These are phyloP conservation scores for Trichocomaceae sp. DNA, from an alignment of 2,329 filamentous ascomycete genomes.

Conservation along the genomic window DNA sequence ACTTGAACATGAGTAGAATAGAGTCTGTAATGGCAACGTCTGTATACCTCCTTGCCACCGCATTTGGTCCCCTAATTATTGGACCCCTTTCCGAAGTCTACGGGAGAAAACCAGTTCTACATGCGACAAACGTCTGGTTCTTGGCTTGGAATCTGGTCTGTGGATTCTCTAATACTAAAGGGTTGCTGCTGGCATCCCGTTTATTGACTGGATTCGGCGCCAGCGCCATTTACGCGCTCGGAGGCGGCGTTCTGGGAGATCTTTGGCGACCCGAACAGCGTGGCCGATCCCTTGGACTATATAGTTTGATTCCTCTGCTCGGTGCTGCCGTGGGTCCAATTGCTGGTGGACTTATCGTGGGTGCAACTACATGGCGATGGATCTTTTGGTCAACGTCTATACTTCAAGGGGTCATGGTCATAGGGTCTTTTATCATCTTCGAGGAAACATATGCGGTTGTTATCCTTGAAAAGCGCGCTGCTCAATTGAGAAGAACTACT, in stretches of 20 bases:
- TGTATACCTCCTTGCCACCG: constrained; percentile 42
- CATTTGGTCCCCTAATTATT: constrained; percentile 39
- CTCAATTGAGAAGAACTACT: constrained; percentile 35
- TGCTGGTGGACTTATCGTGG: constrained; percentile 53
- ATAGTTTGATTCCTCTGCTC: constrained; percentile 44
- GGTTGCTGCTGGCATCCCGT: constrained; percentile 43
- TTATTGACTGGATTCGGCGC: constrained; percentile 50
- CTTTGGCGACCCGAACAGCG: constrained; percentile 52
- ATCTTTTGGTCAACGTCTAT: constrained; percentile 16
- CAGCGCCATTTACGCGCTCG: constrained; percentile 47
- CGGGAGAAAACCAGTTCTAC: constrained; percentile 43
- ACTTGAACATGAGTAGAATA: constrained; percentile 39
- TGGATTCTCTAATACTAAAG: constrained; percentile 48
- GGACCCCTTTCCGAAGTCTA: constrained; percentile 45
- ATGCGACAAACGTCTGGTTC: constrained; percentile 44
- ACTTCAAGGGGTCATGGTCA: constrained; percentile 12
- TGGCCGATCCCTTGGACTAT: constrained; percentile 53
- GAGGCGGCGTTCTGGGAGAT: constrained; percentile 42
- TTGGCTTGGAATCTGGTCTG: constrained; percentile 46
- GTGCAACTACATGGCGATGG: constrained; percentile 28
- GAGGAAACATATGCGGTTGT: constrained; percentile 42
- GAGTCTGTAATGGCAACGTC: constrained; percentile 38
- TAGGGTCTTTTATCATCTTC: constrained; percentile 28
- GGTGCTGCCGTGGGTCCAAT: constrained; percentile 50
- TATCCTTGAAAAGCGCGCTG: constrained; percentile 36